These are phyloP conservation scores for Dipteronia sinensis DNA, from an alignment of 345 rosid species.

Conservation along the genomic window DNA sequence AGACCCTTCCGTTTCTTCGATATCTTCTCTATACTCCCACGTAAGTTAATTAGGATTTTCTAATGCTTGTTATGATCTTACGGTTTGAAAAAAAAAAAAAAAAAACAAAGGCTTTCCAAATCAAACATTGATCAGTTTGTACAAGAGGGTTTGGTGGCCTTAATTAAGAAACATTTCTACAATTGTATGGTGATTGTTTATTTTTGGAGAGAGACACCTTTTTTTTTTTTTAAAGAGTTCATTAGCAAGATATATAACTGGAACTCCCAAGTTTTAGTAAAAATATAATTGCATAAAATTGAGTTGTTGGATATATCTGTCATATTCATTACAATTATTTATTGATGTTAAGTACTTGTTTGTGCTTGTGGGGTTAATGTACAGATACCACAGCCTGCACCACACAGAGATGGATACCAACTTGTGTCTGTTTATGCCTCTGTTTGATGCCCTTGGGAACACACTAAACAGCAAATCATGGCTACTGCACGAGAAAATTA, in stretches of 20 bases:
- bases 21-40: slow-evolving; percentile 86
- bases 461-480: slow-evolving; percentile 74
- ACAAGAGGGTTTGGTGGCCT: not conserved
- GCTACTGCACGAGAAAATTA: slow-evolving; percentile 61
- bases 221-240: not conserved
- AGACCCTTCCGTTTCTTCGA: slow-evolving; percentile 59
- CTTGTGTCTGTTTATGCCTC: slow-evolving; percentile 95
- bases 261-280: not conserved
- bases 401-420: slow-evolving; percentile 77
- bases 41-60: slow-evolving; percentile 59
- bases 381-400: slow-evolving; percentile 88
- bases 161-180: not conserved
- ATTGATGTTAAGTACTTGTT: not conserved
- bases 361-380: not conserved
- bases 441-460: slow-evolving; percentile 75
- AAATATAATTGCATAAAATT: not conserved
- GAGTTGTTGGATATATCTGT: not conserved
- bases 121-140: not conserved
- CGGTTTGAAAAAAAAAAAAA: not conserved
- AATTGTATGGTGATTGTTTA: too few relatives aligned
- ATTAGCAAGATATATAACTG: not conserved
- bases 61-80: not conserved
- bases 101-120: not conserved
- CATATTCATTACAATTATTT: not conserved
- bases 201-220: not conserved